A percentile compares a stretch with the other conserved stretches of the same genome.
phyloP scores from a whole-genome alignment of 768 basidiomycete species.

The Dentipellis sp. region DNA sequence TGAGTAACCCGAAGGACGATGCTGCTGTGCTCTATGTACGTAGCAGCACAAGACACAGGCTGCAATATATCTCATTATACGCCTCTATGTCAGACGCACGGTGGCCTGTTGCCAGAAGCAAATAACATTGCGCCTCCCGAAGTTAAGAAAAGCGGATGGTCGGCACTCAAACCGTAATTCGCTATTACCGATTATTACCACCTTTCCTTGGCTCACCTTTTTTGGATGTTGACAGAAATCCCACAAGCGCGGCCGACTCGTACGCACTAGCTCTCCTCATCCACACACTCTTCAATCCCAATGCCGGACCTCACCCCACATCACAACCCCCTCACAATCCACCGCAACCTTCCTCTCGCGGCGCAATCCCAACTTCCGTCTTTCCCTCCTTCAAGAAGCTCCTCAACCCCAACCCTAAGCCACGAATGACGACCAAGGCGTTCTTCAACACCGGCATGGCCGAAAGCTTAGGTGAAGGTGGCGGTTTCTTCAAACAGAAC shows the following conservation, averaged over 20 bases:
- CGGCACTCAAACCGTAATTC: constrained; percentile 63
- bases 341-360: constrained; percentile 67
- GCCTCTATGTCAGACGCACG: constrained; percentile 46
- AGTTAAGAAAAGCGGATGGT: constrained; percentile 84
- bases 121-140: constrained; percentile 69
- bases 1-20: constrained; percentile 79
- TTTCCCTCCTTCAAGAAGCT: constrained; percentile 83
- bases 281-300: constrained; percentile 81
- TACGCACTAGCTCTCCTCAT: constrained; percentile 86
- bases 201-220: constrained; percentile 24
- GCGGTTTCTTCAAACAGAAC: constrained; percentile 80
- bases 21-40: constrained; percentile 73
- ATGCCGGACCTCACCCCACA: constrained; percentile 52
- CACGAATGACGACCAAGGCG: constrained; percentile 61
- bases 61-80: constrained; percentile 5
- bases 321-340: constrained; percentile 73
- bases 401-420: constrained; percentile 80
- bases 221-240: constrained; percentile 25
- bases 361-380: constrained; percentile 61
- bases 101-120: constrained; percentile 52
- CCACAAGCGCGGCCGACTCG: constrained; percentile 65
- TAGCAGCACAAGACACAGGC: constrained; percentile 9
- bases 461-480: constrained; percentile 41
- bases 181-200: constrained; percentile 14
- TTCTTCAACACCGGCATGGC: constrained; percentile 80